Conservation (phyloP, 2,329 filamentous ascomycete species). For the Chaetomium sp. region DNA sequence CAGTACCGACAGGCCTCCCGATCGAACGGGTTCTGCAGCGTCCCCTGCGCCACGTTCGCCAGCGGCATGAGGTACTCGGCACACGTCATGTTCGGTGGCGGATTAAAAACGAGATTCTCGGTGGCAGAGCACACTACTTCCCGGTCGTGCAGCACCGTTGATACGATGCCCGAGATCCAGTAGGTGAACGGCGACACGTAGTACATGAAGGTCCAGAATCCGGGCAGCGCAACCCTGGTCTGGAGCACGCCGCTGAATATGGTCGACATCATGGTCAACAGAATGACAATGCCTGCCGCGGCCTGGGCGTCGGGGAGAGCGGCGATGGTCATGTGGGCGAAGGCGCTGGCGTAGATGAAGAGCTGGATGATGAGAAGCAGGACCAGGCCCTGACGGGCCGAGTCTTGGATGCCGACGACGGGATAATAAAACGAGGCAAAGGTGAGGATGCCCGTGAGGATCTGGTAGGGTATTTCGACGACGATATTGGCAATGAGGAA, state of each 20-base stretch:
- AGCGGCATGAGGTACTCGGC: constrained; percentile 62
- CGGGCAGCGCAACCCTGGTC: constrained; percentile 58
- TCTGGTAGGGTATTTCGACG: constrained; percentile 73
- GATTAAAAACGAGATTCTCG: constrained; percentile 67
- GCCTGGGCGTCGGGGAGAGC: constrained; percentile 70
- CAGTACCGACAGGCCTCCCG: constrained; percentile 67
- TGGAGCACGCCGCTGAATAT: constrained; percentile 68
- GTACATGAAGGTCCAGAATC: constrained; percentile 82
- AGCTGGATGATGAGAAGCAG: constrained; percentile 67
- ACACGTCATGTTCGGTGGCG: constrained; percentile 65
- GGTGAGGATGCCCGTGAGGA: constrained; percentile 63
- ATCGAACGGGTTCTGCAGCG: constrained; percentile 62
- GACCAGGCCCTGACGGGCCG: constrained; percentile 64
- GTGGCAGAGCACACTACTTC: constrained; percentile 52
- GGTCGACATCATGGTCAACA: constrained; percentile 60
- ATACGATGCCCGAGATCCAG: constrained; percentile 67
- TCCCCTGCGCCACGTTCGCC: constrained; percentile 53
- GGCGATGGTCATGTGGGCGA: constrained; percentile 73
- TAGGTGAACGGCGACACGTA: constrained; percentile 68
- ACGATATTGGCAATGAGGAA: constrained; percentile 73
- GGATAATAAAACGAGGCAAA: constrained; percentile 71
- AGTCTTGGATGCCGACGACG: constrained; percentile 51
- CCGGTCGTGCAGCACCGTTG: constrained; percentile 63
- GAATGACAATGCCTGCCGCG: constrained; percentile 63
- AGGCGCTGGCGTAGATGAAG: constrained; percentile 71